Percentiles rank a stretch among this genome's conserved stretches.
Conservation (phyloP, 2,329 filamentous ascomycete species). For the Chalaropsis thielavioides region DNA sequence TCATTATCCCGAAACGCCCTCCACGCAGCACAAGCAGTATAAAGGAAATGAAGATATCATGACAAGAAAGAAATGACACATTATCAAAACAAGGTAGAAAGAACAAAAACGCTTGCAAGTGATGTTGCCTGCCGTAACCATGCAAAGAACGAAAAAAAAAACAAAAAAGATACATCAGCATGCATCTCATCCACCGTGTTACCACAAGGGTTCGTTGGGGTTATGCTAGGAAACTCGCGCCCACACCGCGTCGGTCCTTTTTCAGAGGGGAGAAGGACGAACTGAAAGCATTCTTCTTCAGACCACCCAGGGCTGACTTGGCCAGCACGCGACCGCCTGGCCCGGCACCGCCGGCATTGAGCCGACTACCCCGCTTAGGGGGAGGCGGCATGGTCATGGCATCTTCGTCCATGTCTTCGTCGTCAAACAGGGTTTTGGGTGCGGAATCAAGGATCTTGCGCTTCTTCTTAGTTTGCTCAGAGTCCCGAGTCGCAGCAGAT, state of each 20-base stretch:
- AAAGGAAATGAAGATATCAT: constrained; percentile 1
- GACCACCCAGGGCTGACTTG: constrained; percentile 20
- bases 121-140: neutral
- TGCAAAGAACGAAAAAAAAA: constrained; percentile 4
- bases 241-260: constrained; percentile 47
- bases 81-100: neutral
- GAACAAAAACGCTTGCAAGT: neutral
- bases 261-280: constrained; percentile 57
- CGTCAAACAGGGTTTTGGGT: constrained; percentile 50
- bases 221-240: constrained; percentile 44
- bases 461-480: constrained; percentile 49
- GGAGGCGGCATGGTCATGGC: neutral
- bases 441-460: constrained; percentile 45
- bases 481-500: constrained; percentile 20
- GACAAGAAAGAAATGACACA: neutral
- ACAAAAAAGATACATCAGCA: neutral
- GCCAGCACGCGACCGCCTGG: constrained; percentile 1
- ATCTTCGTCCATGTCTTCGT: constrained; percentile 36
- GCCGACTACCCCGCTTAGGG: constrained; percentile 8
- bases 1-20: neutral
- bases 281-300: constrained; percentile 30
- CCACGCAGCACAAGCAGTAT: neutral
- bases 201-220: neutral
- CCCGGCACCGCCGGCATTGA: constrained; percentile 17
- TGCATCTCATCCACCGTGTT: neutral